Conservation (phyloP, 257 asterid genomes). For the Nicotiana otophora region DNA sequence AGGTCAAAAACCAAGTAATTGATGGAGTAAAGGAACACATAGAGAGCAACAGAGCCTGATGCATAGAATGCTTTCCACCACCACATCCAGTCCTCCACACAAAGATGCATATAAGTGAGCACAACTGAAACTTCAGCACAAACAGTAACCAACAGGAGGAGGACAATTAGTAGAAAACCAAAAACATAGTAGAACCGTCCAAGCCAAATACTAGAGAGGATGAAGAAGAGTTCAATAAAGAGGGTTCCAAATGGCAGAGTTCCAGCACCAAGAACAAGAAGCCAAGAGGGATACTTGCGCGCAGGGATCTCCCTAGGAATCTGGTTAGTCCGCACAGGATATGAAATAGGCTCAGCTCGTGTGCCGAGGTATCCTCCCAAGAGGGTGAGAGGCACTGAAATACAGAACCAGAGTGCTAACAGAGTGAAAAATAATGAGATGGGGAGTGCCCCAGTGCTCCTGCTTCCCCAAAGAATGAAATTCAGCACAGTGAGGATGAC, state of each 20-base stretch:
- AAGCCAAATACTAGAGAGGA: conserved; percentile 83
- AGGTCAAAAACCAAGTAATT: conserved; percentile 80
- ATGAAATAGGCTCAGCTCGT: conserved; percentile 53
- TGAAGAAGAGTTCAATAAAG: conserved; percentile 83
- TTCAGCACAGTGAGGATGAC: conserved; percentile 60
- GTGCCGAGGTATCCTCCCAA: conserved; percentile 72
- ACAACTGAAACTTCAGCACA: conserved; percentile 87
- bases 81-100: conserved; percentile 96
- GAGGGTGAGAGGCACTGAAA: conserved; percentile 81
- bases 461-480: conserved; percentile 86
- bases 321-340: conserved; percentile 77
- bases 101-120: conserved; percentile 82
- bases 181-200: conserved; percentile 79
- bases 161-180: conserved; percentile 68
- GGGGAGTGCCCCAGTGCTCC: conserved; percentile 80
- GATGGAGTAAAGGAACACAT: conserved; percentile 72
- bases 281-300: conserved; percentile 75
- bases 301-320: conserved; percentile 84
- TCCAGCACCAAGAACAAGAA: conserved; percentile 87
- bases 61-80: conserved; percentile 94
- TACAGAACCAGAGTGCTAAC: conserved; percentile 76
- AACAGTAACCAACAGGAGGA: conserved; percentile 51
- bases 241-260: conserved; percentile 89
- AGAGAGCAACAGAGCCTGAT: conserved; percentile 75
- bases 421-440: conserved; percentile 61